Evolutionary conservation across 1,139 yeast genomes (phyloP).

Genomic region (Candida freyschussii): DNA sequence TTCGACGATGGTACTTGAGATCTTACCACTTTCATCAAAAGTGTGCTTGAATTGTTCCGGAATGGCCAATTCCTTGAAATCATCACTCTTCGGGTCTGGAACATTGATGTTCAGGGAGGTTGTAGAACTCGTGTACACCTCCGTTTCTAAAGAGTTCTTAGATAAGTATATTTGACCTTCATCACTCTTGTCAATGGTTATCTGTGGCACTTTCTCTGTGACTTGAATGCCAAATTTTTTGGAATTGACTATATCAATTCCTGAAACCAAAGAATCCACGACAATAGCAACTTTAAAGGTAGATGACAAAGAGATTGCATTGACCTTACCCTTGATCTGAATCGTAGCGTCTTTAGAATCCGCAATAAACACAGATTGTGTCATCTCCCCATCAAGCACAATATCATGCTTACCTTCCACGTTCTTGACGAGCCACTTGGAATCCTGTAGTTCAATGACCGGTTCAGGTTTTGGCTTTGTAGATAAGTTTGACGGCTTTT

Average conservation of each 20-base stretch:
- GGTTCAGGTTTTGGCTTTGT: slow-evolving; percentile 59
- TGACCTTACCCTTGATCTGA: slow-evolving; percentile 86
- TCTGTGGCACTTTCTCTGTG: slow-evolving; percentile 71
- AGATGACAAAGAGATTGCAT: slow-evolving; percentile 77
- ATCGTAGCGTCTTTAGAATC: slow-evolving; percentile 69
- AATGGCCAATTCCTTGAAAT: slow-evolving; percentile 69
- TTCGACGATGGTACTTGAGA: slow-evolving; percentile 50
- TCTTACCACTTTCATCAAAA: slow-evolving; percentile 39
- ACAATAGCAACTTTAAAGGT: slow-evolving; percentile 71
- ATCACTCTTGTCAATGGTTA: slow-evolving; percentile 84
- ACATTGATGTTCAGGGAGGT: slow-evolving; percentile 81
- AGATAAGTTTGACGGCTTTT: slow-evolving; percentile 64
- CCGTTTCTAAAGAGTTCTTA: slow-evolving; percentile 61
- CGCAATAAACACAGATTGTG: slow-evolving; percentile 86
- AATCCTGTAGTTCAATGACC: slow-evolving; percentile 73
- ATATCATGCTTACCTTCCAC: slow-evolving; percentile 55
- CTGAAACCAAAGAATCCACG: slow-evolving; percentile 80
- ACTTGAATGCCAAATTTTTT: slow-evolving; percentile 81
- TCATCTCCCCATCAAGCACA: slow-evolving; percentile 72
- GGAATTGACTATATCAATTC: slow-evolving; percentile 83
- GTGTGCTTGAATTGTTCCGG: slow-evolving; percentile 86
- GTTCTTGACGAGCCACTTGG: slow-evolving; percentile 87
- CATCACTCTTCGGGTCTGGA: slow-evolving; percentile 59
- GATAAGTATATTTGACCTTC: slow-evolving; percentile 80
- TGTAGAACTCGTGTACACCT: slow-evolving; percentile 76